Percentiles rank a stretch among this genome's conserved stretches.
Evolutionary conservation across 176 grass and related monocot genomes (phyloP).

Genomic region (Rhynchospora tenuis): DNA sequence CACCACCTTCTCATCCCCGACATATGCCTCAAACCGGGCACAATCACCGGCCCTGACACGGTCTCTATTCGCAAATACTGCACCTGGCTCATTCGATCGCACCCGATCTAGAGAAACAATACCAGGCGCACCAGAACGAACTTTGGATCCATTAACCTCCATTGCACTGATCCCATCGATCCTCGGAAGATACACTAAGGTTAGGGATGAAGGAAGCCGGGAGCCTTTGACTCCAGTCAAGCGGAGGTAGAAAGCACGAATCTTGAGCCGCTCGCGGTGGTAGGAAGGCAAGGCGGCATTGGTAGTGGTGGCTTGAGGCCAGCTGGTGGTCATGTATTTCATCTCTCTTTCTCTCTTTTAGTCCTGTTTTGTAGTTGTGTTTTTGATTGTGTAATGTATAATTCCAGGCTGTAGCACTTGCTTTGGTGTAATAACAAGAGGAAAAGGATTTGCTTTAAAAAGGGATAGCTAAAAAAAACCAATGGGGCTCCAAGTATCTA

Average conservation of each 20-base stretch:
- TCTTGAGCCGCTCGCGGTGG: slow-evolving; percentile 22
- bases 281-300: slow-evolving; percentile 8
- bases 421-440: not conserved
- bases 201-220: slow-evolving; percentile 13
- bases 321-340: not conserved
- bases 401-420: not conserved
- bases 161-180: slow-evolving; percentile 25
- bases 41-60: slow-evolving; percentile 24
- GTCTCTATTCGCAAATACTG: slow-evolving; percentile 28
- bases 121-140: slow-evolving; percentile 13
- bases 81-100: slow-evolving; percentile 13
- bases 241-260: slow-evolving; percentile 35
- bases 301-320: not conserved
- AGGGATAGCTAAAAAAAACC: not conserved
- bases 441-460: not conserved
- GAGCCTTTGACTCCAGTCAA: not conserved
- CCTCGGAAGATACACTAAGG: slow-evolving; percentile 29
- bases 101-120: slow-evolving; percentile 34
- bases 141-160: slow-evolving; percentile 32
- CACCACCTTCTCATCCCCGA: slow-evolving; percentile 30
- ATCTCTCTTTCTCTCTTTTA: not conserved
- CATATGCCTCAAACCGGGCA: slow-evolving; percentile 26
- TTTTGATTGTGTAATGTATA: not conserved
- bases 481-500: not conserved
- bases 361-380: not conserved